phyloP scores from a whole-genome alignment of 2,329 filamentous ascomycete genomes.

The Cladobotryum mycophilum region DNA sequence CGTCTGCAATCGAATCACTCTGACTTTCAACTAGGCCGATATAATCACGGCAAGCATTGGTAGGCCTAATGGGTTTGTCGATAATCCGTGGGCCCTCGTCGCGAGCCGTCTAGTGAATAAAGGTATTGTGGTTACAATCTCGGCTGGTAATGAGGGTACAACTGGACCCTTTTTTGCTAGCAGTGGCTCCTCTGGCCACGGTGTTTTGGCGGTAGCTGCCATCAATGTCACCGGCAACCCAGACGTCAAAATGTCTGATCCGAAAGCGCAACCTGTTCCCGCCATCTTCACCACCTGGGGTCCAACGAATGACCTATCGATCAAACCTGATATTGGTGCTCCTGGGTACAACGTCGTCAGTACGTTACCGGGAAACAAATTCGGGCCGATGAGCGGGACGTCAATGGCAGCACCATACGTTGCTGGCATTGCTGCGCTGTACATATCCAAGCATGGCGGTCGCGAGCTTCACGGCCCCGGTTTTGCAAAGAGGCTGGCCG shows the following conservation, averaged over 20 bases:
- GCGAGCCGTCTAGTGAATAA: conserved; percentile 35
- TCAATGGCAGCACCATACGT: conserved; percentile 52
- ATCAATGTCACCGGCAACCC: conserved; percentile 39
- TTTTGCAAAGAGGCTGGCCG: conserved; percentile 26
- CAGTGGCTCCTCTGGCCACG: conserved; percentile 25
- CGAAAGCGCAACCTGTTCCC: conserved; percentile 27
- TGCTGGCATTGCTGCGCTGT: conserved; percentile 44
- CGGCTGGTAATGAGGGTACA: conserved; percentile 46
- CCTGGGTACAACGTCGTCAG: conserved; percentile 46
- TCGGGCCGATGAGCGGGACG: conserved; percentile 44
- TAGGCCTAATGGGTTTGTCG: conserved; percentile 30
- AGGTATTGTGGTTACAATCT: conserved; percentile 44
- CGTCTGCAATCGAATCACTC: background rate
- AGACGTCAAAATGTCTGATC: conserved; percentile 23
- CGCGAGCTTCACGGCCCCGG: conserved; percentile 31
- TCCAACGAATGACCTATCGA: conserved; percentile 42
- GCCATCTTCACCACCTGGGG: conserved; percentile 46
- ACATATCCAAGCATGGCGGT: conserved; percentile 36
- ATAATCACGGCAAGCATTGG: conserved; percentile 39
- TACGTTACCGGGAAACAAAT: conserved; percentile 38
- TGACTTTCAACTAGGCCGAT: conserved; percentile 27
- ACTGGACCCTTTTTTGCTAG: conserved; percentile 41
- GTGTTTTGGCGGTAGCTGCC: conserved; percentile 31
- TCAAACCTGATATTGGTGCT: conserved; percentile 45
- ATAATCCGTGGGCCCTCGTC: conserved; percentile 38